A percentile compares a stretch with the other conserved stretches of the same genome.
phyloP scores from a whole-genome alignment of 1,284 basidiomycete genomes.

The Erythrobasidium hasegawianum region DNA sequence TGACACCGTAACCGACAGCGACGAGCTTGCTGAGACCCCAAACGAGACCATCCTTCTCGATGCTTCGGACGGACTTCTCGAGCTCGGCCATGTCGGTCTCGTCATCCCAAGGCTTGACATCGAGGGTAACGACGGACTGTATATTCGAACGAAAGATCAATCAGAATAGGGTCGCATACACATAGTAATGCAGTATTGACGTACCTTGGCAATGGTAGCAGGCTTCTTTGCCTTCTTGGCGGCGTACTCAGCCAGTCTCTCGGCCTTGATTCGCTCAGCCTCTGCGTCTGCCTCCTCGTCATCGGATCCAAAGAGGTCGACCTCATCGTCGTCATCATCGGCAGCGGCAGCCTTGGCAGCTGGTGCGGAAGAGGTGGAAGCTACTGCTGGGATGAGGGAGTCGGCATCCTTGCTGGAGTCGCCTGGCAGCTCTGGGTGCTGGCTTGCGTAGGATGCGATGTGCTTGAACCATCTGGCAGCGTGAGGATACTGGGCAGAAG shows the following conservation, averaged over 20 bases:
- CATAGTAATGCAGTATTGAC: conserved; percentile 46
- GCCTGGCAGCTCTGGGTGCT: conserved; percentile 73
- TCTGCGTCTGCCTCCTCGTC: conserved; percentile 86
- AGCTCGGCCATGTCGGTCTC: conserved; percentile 93
- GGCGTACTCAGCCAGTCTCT: conserved; percentile 91
- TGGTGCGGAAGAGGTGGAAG: conserved; percentile 50
- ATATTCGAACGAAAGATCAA: conserved; percentile 39
- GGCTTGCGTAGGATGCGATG: conserved; percentile 78
- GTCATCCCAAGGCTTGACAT: conserved; percentile 81
- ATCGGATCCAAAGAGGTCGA: conserved; percentile 88
- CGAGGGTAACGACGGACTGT: conserved; percentile 88
- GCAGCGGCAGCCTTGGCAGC: conserved; percentile 54
- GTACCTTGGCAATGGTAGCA: conserved; percentile 81
- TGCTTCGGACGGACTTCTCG: conserved; percentile 76
- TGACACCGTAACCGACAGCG: conserved; percentile 86
- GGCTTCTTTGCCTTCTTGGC: conserved; percentile 77
- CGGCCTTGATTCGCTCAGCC: conserved; percentile 88
- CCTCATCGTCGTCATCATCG: conserved; percentile 83
- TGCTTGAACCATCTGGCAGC: conserved; percentile 90
- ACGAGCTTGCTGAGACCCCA: conserved; percentile 63
- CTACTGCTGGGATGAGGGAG: conserved; percentile 47
- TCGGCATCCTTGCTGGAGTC: conserved; percentile 71
- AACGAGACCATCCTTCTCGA: conserved; percentile 85
- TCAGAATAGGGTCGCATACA: not conserved
- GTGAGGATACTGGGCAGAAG: conserved; percentile 67